A percentile compares a stretch with the other conserved stretches of the same genome.
phyloP scores from a whole-genome alignment of 768 basidiomycete genomes.

The Strobilomyces confusus region DNA sequence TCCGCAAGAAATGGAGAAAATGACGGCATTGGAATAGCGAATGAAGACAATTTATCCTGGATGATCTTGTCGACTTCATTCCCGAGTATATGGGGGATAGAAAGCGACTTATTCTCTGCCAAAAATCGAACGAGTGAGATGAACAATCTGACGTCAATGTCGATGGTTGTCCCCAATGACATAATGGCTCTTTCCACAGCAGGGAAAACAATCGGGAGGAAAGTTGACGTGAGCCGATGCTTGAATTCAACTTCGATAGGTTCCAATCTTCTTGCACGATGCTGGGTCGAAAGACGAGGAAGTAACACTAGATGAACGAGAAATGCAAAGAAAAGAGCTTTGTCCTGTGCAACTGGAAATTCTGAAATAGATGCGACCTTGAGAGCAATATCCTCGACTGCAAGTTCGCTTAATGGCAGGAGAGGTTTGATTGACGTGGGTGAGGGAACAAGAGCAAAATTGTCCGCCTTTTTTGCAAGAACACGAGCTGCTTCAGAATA shows the following conservation, averaged over 20 bases:
- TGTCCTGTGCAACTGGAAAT: conserved; percentile 4
- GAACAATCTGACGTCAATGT: conserved; percentile 55
- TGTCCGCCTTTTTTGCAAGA: conserved; percentile 6
- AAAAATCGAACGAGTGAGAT: conserved; percentile 39
- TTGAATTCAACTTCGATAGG: conserved; percentile 29
- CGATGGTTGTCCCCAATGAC: conserved; percentile 26
- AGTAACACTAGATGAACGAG: conserved; percentile 39
- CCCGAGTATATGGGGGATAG: conserved; percentile 30
- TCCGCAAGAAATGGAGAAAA: conserved; percentile 17
- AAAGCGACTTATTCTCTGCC: conserved; percentile 19
- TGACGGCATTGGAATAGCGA: conserved; percentile 13
- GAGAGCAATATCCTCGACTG: conserved; percentile 5
- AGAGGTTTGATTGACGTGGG: background rate
- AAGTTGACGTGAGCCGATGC: conserved; percentile 33
- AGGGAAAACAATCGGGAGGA: conserved; percentile 35
- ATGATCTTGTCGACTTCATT: conserved; percentile 21
- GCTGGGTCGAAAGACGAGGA: conserved; percentile 33
- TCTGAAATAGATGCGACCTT: conserved; percentile 7
- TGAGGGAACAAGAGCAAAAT: background rate
- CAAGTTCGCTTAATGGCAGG: background rate
- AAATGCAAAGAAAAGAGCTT: conserved; percentile 34
- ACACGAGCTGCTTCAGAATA: conserved; percentile 2
- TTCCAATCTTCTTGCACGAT: conserved; percentile 36
- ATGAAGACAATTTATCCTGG: conserved; percentile 17
- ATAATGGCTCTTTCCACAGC: conserved; percentile 26